Evolutionary conservation across 192 early-diverging fungal species (phyloP).

Genomic region (Phycomyces nitens): DNA sequence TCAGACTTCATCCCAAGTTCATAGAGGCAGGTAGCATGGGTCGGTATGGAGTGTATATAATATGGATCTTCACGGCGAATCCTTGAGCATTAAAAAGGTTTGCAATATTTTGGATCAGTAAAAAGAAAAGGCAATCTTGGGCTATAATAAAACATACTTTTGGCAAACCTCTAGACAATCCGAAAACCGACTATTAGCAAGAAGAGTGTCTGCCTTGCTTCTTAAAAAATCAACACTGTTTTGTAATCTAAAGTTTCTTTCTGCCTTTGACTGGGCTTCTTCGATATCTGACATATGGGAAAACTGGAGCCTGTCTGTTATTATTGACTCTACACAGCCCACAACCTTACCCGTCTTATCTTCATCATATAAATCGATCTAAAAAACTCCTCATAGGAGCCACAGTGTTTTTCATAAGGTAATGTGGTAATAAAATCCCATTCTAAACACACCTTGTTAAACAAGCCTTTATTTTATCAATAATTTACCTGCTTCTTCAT

Average conservation of each 20-base stretch:
- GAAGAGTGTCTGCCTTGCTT: constrained; percentile 53
- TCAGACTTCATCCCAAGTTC: constrained; percentile 60
- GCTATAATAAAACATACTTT: constrained; percentile 29
- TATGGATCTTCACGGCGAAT: constrained; percentile 56
- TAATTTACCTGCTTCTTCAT: constrained; percentile 51
- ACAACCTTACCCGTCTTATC: constrained; percentile 61
- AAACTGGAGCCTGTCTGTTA: too few species aligned
- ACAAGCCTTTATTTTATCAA: neutral
- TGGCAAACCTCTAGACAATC: constrained; percentile 46
- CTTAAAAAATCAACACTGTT: constrained; percentile 50
- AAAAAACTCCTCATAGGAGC: constrained; percentile 52
- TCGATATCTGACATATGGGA: too few species aligned
- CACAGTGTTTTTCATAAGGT: constrained; percentile 46
- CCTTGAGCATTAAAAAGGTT: constrained; percentile 34
- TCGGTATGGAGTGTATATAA: constrained; percentile 55
- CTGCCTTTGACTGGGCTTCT: constrained; percentile 24
- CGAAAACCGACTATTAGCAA: constrained; percentile 43
- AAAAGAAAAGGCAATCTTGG: too few species aligned
- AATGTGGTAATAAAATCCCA: constrained; percentile 51
- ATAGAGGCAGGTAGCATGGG: constrained; percentile 65
- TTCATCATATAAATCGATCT: constrained; percentile 56
- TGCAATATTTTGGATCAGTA: neutral
- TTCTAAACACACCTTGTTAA: constrained; percentile 36
- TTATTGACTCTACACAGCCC: too few species aligned
- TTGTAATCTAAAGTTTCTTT: constrained; percentile 38